A percentile compares a stretch with the other conserved stretches of the same genome.
Conservation (phyloP, 768 basidiomycete genomes). For the Agrocybe pediades region DNA sequence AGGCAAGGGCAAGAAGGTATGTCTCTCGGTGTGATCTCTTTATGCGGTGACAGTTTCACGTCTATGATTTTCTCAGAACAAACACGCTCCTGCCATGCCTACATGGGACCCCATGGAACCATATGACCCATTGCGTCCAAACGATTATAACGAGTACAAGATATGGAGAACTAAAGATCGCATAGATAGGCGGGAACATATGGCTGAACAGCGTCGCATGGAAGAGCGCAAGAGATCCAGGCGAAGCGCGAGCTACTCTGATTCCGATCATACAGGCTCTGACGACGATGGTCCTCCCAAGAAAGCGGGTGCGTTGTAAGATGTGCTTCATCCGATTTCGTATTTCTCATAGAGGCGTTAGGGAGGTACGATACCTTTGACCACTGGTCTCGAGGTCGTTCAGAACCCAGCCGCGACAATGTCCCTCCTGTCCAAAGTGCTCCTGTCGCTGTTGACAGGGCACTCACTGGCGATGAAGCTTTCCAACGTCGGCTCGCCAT, state of each 20-base stretch:
- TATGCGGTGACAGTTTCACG: neutral
- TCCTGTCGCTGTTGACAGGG: slow-evolving; percentile 41
- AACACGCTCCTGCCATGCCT: slow-evolving; percentile 49
- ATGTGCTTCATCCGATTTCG: slow-evolving; percentile 1
- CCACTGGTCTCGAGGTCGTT: slow-evolving; percentile 47
- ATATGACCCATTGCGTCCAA: slow-evolving; percentile 83
- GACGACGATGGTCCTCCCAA: slow-evolving; percentile 68
- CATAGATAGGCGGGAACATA: slow-evolving; percentile 69
- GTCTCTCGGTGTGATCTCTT: slow-evolving; percentile 2
- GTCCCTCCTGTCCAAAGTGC: slow-evolving; percentile 20
- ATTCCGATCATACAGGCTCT: slow-evolving; percentile 63
- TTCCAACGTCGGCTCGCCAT: slow-evolving; percentile 76
- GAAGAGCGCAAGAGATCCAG: slow-evolving; percentile 61
- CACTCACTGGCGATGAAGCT: slow-evolving; percentile 76
- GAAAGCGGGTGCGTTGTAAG: slow-evolving; percentile 58
- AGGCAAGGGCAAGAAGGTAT: slow-evolving; percentile 68
- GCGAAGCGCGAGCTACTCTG: slow-evolving; percentile 62
- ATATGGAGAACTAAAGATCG: slow-evolving; percentile 75
- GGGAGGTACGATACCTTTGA: slow-evolving; percentile 54
- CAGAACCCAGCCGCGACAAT: slow-evolving; percentile 41
- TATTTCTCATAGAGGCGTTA: slow-evolving; percentile 17
- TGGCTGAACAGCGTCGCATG: slow-evolving; percentile 58
- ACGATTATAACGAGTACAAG: slow-evolving; percentile 90
- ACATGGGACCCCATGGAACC: slow-evolving; percentile 80
- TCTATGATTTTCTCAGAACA: slow-evolving; percentile 47